phyloP scores from a whole-genome alignment of 441 rosid species.

The Hura crepitans region DNA sequence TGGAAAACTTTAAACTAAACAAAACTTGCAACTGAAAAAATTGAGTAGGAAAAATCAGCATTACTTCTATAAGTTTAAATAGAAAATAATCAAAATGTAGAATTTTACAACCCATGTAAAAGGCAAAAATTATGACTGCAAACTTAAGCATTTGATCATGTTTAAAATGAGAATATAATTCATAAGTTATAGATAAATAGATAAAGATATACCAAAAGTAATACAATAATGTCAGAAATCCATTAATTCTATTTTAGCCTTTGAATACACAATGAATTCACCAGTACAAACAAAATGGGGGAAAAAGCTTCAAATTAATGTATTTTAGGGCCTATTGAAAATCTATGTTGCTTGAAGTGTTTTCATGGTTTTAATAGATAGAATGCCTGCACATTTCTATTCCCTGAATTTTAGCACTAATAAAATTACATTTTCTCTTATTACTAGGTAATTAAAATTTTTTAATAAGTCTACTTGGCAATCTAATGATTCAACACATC shows the following conservation, averaged over 20 bases:
- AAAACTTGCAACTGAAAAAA: constrained; percentile 47
- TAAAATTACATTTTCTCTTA: no score
- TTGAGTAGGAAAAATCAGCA: constrained; percentile 2
- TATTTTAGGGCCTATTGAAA: neutral
- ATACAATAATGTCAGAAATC: neutral
- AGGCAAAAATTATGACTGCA: neutral
- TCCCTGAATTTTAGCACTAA: no score
- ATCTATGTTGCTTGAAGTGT: neutral
- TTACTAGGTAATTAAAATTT: no score
- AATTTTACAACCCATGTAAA: neutral
- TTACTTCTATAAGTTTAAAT: neutral
- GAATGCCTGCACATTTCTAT: no score
- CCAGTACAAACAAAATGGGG: no score
- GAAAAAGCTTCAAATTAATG: no score
- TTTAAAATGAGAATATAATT: neutral
- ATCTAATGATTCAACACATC: no score
- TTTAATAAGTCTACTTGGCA: no score
- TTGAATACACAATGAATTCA: neutral
- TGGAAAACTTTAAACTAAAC: constrained; percentile 72
- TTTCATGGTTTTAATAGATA: no score
- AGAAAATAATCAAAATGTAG: constrained; percentile 7
- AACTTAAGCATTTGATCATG: no score
- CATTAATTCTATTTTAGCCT: neutral
- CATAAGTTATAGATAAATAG: no score
- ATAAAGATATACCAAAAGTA: neutral